Evolutionary conservation across 129 eudicot genomes (phyloP).

Genomic region (Escallonia herrerae): DNA sequence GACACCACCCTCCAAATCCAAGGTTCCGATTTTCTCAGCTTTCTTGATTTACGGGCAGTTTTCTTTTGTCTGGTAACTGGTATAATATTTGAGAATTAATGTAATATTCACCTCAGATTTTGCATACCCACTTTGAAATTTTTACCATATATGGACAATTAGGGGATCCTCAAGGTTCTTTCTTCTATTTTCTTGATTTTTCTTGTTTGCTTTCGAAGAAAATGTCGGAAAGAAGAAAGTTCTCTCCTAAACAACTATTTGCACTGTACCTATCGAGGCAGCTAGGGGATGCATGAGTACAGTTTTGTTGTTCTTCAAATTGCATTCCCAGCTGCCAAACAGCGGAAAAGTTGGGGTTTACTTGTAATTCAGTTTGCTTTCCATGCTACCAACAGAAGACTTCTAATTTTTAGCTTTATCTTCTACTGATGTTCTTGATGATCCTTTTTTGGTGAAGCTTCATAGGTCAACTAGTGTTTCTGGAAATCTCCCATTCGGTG

Average conservation of each 20-base stretch:
- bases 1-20: slow-evolving; percentile 25
- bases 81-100: neutral
- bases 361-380: neutral
- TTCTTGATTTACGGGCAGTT: slow-evolving; percentile 9
- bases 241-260: neutral
- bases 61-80: neutral
- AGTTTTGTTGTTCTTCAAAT: too few relatives aligned
- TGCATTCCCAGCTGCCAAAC: neutral
- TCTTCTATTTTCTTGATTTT: neutral
- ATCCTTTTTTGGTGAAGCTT: slow-evolving; percentile 25
- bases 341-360: too few relatives aligned
- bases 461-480: slow-evolving; percentile 57
- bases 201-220: slow-evolving; percentile 8
- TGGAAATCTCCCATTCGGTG: slow-evolving; percentile 41
- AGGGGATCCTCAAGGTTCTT: too few relatives aligned
- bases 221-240: neutral
- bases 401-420: neutral
- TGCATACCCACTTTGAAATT: too few relatives aligned
- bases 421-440: neutral
- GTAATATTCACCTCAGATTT: slow-evolving; percentile 2
- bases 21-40: slow-evolving; percentile 33
- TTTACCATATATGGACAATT: too few relatives aligned
- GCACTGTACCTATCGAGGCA: too few relatives aligned
- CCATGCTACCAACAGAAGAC: neutral
- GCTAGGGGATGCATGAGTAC: too few relatives aligned